Conservation (phyloP, 345 rosid genomes). For the Citrus glauca region DNA sequence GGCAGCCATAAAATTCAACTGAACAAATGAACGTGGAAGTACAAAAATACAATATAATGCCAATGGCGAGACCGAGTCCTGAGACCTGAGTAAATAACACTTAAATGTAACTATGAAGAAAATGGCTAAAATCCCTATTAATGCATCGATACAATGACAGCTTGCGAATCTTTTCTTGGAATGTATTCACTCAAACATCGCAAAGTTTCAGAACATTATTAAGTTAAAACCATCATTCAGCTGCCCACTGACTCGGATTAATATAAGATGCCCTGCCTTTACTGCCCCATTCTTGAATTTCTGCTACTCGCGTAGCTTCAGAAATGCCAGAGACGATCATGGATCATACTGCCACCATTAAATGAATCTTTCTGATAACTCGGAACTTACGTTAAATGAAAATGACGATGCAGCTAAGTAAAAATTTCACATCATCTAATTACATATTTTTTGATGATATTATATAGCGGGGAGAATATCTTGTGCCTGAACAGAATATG, state of each 20-base stretch:
- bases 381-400: neutral
- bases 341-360: slow-evolving; percentile 1
- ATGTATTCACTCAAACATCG: neutral
- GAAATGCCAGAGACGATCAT: neutral
- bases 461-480: neutral
- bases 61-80: neutral
- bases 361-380: neutral
- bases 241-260: slow-evolving; percentile 6
- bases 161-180: neutral
- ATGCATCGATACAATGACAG: neutral
- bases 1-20: neutral
- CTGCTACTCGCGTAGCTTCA: neutral
- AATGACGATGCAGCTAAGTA: neutral
- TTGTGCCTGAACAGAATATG: neutral
- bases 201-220: neutral
- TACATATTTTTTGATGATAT: no score
- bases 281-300: neutral
- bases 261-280: neutral
- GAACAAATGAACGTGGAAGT: neutral
- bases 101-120: neutral
- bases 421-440: neutral
- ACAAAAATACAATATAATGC: neutral
- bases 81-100: neutral
- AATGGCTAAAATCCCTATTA: neutral
- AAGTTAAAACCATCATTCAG: neutral